Evolutionary conservation across 805 yeast genomes (phyloP), one percentile per base, ranked within the genome.

Genomic region (Kodamaea jinghongensis): DNA sequence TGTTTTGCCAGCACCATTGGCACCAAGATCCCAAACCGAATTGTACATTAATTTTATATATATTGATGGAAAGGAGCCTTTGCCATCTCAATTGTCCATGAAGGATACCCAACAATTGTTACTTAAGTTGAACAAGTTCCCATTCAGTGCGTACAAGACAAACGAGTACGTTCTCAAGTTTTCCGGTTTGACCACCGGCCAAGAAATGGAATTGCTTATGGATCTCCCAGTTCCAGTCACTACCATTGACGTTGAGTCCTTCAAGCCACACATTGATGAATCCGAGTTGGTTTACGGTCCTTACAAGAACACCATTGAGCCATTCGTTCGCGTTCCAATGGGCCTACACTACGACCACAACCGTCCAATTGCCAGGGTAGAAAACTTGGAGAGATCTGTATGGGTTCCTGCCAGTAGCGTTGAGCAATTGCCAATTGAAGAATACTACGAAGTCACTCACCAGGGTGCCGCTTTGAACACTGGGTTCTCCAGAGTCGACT

Each of bases 381-480:
- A 73, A 47, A 70, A 67, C 43, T 70, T 88, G 45, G 69, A 76
- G 43, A 77, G 97, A 56, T 85, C 84, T 34, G 60, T 86, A 37
- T 91, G 98, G 97, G 69, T 90, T 37, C 91, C 96, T 2, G 96
- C 89, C 47, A 58, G 67, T 75, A 88, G 86, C 77, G 88, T 48
- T 57, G 79, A 51, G 62, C 86, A 38, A 55, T 84, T 43, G 76
- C 87, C 58, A 28, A 70, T 88, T 46, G 96, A 89, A 56, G 98
- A 93, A 58, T 80, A 82, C 55, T 90, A 88, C 58, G 91, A 88
- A 64, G 51, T 89, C 26, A 71, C 80, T 36, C 89, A 93, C 56
- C 71, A 67, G 31, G 97, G 84, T 22, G 95, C 95, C 2, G 66
- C 69, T 45, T 71, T 93, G 50, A 63, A 69, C 37, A 52, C 69